A percentile compares a stretch with the other conserved stretches of the same genome.
These are phyloP conservation scores for Plantago coronopus DNA, from an alignment of 305 asterid genomes.

Conservation along the genomic window DNA sequence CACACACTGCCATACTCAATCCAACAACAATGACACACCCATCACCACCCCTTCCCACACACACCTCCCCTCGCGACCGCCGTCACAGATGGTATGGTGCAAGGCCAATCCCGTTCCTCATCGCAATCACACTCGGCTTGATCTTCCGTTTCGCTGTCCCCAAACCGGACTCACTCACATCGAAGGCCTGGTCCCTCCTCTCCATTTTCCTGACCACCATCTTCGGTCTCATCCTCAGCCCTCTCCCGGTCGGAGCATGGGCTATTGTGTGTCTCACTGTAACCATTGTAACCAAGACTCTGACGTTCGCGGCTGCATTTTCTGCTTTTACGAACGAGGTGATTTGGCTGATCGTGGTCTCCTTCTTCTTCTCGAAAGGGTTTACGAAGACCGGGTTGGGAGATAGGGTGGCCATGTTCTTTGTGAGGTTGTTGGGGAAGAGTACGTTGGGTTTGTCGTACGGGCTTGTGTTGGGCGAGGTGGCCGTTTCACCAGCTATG, in stretches of 20 bases:
- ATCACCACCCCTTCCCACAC: constrained; percentile 17
- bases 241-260: constrained; percentile 85
- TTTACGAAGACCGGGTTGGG: constrained; percentile 90
- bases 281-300: constrained; percentile 53
- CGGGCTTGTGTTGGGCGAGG: constrained; percentile 72
- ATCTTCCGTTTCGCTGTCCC: constrained; percentile 72
- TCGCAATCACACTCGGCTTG: constrained; percentile 51
- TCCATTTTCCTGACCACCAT: constrained; percentile 72
- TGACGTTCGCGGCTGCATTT: constrained; percentile 66
- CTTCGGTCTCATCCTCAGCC: constrained; percentile 62
- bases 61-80: constrained; percentile 17
- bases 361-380: constrained; percentile 77
- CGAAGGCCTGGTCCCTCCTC: constrained; percentile 76
- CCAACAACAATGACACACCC: constrained; percentile 18
- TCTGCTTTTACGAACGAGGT: constrained; percentile 75
- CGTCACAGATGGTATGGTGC: constrained; percentile 53
- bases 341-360: constrained; percentile 68
- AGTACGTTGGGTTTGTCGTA: constrained; percentile 68
- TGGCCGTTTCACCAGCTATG: constrained; percentile 72
- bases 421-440: constrained; percentile 73
- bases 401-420: constrained; percentile 69
- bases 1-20: background rate
- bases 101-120: constrained; percentile 44
- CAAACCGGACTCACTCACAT: constrained; percentile 43
- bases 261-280: constrained; percentile 56